Conservation (phyloP, 805 yeast genomes). For the Blastobotrys mokoenaii region DNA sequence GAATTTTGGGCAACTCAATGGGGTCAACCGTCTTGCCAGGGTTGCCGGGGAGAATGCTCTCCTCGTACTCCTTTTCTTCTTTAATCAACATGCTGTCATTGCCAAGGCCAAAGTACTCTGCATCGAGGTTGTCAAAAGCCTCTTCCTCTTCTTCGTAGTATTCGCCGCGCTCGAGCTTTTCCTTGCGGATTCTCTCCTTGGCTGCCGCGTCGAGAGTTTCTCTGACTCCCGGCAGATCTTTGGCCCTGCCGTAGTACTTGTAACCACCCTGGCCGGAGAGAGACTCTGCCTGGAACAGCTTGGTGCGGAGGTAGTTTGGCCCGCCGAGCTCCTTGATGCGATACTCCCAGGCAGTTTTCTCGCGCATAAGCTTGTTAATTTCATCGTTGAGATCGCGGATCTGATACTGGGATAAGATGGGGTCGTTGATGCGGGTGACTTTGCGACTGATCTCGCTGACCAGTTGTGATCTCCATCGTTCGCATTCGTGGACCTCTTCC, state of each 20-base stretch:
- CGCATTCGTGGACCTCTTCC: slow-evolving; percentile 52
- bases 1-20: slow-evolving; percentile 10
- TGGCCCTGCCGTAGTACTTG: slow-evolving; percentile 76
- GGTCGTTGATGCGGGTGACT: slow-evolving; percentile 50
- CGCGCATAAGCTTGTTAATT: slow-evolving; percentile 56
- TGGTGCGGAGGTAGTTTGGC: slow-evolving; percentile 46
- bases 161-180: slow-evolving; percentile 5
- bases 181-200: slow-evolving; percentile 17
- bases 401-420: slow-evolving; percentile 46
- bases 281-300: too few species aligned
- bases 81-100: slow-evolving; percentile 19
- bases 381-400: slow-evolving; percentile 69
- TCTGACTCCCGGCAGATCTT: slow-evolving; percentile 66
- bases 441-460: slow-evolving; percentile 54
- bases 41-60: slow-evolving; percentile 5
- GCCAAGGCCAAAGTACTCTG: slow-evolving; percentile 25
- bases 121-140: slow-evolving; percentile 14
- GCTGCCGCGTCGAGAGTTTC: slow-evolving; percentile 35
- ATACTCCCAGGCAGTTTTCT: slow-evolving; percentile 71
- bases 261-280: slow-evolving; percentile 24
- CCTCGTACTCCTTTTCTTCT: slow-evolving; percentile 15
- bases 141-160: slow-evolving; percentile 6
- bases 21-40: slow-evolving; percentile 4
- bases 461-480: slow-evolving; percentile 57
- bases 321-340: slow-evolving; percentile 68